Base-by-base conservation (phyloP, 306 rosid genomes). In the Carpinus viminea region DNA sequence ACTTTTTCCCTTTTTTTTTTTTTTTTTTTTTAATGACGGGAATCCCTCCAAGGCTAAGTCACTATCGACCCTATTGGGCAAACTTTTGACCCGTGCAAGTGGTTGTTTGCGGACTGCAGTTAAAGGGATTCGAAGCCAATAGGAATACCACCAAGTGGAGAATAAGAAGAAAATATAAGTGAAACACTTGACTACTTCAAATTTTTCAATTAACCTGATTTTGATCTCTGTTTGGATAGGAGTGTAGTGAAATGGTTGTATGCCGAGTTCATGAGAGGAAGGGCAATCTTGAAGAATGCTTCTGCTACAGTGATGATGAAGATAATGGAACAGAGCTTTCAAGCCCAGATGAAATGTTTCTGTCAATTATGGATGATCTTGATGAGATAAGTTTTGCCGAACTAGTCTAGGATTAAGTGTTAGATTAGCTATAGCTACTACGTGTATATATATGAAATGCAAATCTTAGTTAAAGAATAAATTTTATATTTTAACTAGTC, bases 181-280 rank as follows among this genome's bases (percentile, higher is more conserved):
- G 12, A 24, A 21, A 66, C n/a, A 17, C 48, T 66, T 36, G 9
- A 36, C 24, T 17, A 4, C 18, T 64, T 36, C 45, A 24, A 0
- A 24, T 24, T 24, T 24, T 24, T 24, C 26, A 24, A 24, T 24
- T 18, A 21, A 36, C 13, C 59, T 78, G 51, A 64, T 78, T 65
- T 48, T 71, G 12, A 18, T 10, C 55, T 4, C 59, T 21, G 31
- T 68, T 76, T 52, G 76, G 5, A 59, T 79, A 87, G 90, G 82
- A 82, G 60, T 53, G 76, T 60, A 61, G 75, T 36, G 75, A 75
- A 68, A 83, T 87, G 91, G 88, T 83, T 59, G 68, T 87, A 66
- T 87, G 91, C 87, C 83, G 73, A 76, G 91, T 81, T 9, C 83
- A 80, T 75, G 88, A 87, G 54, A 87, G 83, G 73, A 78, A 75